These are phyloP conservation scores for Cyberlindnera xylosilytica DNA, from an alignment of 805 yeast genomes.

Conservation along the genomic window DNA sequence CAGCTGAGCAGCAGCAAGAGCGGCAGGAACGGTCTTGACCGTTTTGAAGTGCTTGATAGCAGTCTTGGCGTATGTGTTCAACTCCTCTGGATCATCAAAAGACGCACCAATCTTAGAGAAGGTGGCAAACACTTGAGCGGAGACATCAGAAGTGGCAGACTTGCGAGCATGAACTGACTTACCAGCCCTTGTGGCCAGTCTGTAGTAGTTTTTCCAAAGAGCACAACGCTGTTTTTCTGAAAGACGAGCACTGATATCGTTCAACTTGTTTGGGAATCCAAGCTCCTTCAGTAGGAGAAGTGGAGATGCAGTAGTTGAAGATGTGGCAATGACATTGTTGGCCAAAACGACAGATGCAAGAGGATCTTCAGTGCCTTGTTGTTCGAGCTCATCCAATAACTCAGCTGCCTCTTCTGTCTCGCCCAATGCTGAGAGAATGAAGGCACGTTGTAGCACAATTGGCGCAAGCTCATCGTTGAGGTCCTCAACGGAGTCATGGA, in stretches of 20 bases:
- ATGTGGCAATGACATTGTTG: constrained; percentile 28
- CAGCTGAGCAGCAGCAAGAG: constrained; percentile 35
- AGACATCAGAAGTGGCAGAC: constrained; percentile 16
- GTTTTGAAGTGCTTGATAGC: constrained; percentile 33
- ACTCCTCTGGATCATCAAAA: constrained; percentile 10
- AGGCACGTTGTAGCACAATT: constrained; percentile 58
- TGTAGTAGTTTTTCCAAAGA: constrained; percentile 22
- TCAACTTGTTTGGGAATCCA: constrained; percentile 27
- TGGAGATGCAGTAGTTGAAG: constrained; percentile 2
- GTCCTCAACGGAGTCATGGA: constrained; percentile 34
- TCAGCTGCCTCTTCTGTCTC: constrained; percentile 34
- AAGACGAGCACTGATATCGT: constrained; percentile 21
- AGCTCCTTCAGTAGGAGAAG: constrained; percentile 33
- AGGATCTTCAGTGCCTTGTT: constrained; percentile 24
- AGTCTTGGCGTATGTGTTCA: constrained; percentile 28
- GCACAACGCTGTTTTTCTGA: constrained; percentile 20
- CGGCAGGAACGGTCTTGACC: constrained; percentile 30
- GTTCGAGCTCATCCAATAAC: constrained; percentile 34
- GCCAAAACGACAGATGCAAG: constrained; percentile 29
- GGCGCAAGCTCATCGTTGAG: constrained; percentile 52
- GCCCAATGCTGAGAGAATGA: constrained; percentile 44
- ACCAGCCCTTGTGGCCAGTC: constrained; percentile 20
- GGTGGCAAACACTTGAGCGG: constrained; percentile 13
- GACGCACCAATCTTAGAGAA: constrained; percentile 18
- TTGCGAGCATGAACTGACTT: constrained; percentile 11